Evolutionary conservation across 139 green algal genomes (phyloP), one percentile per base, ranked within the genome.

Genomic region (Chlamydomonas eustigma): DNA sequence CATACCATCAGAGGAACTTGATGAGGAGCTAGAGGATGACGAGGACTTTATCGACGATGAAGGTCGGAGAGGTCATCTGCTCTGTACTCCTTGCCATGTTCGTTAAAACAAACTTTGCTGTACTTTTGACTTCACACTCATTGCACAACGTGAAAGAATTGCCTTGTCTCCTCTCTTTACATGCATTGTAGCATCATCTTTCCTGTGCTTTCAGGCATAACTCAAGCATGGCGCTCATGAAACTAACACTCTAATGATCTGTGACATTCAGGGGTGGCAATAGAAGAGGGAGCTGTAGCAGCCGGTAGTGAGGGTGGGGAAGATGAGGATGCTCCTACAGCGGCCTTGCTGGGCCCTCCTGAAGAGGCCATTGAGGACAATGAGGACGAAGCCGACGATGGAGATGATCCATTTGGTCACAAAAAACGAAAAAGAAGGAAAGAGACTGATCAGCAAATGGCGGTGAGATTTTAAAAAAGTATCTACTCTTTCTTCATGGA

Each of bases 381-480:
- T 73, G 73, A 78, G 28, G 81, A 82, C 31, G 70, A 68, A 35
- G 76, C 58, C 24, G 52, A 81, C 4, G 69, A 32, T 31, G 52
- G 32, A 22, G 39, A 63, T 0, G 74, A 78, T 50, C 2, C 38
- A n/a, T 82, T 85, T 37, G 74, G 74, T 38, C 52, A 50, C 37
- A 79, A 76, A 28, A 84, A 84, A 73, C 77, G 78, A 44, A 78
- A 76, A 38, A 83, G 78, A 74, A 73, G 64, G 44, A 73, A 80
- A 44, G 37, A 77, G 1, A 50, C 39, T 24, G 72, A 86, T n/a
- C 2, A 38, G 37, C 68, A 86, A 76, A 73, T 80, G 76, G 32
- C 33, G 66, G 33, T 68, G 1, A n/a, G n/a, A n/a, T n/a, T n/a
- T n/a, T n/a, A n/a, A n/a, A n/a, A n/a, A n/a, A n/a, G n/a, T n/a